A percentile compares a stretch with the other conserved stretches of the same genome.
Evolutionary conservation across 2,329 filamentous ascomycete genomes (phyloP).

Genomic region (Paracorniculantispora psalliotae): DNA sequence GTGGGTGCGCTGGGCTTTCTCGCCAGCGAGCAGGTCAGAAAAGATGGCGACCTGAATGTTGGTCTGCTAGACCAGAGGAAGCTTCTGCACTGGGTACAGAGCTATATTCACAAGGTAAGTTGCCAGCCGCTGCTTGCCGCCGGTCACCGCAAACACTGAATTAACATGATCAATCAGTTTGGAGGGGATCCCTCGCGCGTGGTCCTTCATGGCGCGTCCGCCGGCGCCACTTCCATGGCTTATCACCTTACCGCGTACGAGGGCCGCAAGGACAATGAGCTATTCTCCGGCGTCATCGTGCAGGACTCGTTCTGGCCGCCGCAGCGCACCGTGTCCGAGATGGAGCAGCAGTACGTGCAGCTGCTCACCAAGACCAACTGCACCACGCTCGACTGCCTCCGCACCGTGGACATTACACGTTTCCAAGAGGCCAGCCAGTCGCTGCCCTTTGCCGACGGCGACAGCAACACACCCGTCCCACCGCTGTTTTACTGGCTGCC

Average conservation of each 20-base stretch:
- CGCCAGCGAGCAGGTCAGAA: conserved; percentile 48
- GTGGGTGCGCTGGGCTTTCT: conserved; percentile 60
- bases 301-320: conserved; percentile 47
- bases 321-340: conserved; percentile 37
- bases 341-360: conserved; percentile 39
- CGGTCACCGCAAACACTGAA: background rate
- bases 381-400: conserved; percentile 36
- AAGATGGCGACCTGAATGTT: conserved; percentile 54
- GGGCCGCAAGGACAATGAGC: conserved; percentile 34
- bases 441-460: conserved; percentile 28
- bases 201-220: conserved; percentile 56
- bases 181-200: conserved; percentile 55
- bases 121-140: background rate
- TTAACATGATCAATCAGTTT: conserved; percentile 31
- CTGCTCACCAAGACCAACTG: conserved; percentile 11
- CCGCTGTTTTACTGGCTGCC: conserved; percentile 48
- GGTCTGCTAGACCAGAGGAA: conserved; percentile 60
- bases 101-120: conserved; percentile 46
- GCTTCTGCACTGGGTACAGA: conserved; percentile 55
- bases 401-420: conserved; percentile 25
- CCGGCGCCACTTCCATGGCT: conserved; percentile 54
- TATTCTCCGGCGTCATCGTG: conserved; percentile 42
- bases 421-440: conserved; percentile 37
- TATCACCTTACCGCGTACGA: conserved; percentile 46
- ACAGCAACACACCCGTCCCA: conserved; percentile 28